These are phyloP conservation scores for Globisporangium paroecandrum DNA, from an alignment of 352 stramenopile species.

Conservation along the genomic window DNA sequence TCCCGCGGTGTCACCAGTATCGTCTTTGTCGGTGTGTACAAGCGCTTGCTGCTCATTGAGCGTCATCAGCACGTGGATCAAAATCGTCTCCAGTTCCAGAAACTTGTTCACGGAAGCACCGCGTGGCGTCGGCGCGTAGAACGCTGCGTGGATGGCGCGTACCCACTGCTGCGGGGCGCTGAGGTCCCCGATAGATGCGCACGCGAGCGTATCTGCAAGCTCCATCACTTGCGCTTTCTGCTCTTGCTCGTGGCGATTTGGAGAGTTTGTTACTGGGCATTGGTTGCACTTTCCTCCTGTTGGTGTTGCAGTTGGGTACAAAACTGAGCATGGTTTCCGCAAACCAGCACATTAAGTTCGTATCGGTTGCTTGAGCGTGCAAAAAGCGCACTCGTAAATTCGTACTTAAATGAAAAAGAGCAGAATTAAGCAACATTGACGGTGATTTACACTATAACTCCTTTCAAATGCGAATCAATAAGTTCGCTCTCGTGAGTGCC, in stretches of 20 bases:
- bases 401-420: neutral
- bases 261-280: neutral
- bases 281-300: neutral
- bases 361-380: neutral
- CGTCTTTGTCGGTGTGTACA: conserved; percentile 3
- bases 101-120: conserved; percentile 41
- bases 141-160: conserved; percentile 24
- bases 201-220: conserved; percentile 11
- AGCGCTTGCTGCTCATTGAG: conserved; percentile 3
- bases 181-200: neutral
- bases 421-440: neutral
- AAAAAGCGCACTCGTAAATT: neutral
- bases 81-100: conserved; percentile 35
- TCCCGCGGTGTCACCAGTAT: neutral
- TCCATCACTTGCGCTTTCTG: neutral
- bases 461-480: neutral
- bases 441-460: neutral
- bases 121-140: conserved; percentile 25
- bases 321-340: neutral
- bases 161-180: conserved; percentile 21
- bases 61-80: conserved; percentile 25
- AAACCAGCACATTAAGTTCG: neutral
- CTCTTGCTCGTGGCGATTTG: neutral
- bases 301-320: conserved; percentile 5
- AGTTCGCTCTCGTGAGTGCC: neutral